Evolutionary conservation across 2,329 filamentous ascomycete species (phyloP).

Genomic region (Neonectria ditissima): DNA sequence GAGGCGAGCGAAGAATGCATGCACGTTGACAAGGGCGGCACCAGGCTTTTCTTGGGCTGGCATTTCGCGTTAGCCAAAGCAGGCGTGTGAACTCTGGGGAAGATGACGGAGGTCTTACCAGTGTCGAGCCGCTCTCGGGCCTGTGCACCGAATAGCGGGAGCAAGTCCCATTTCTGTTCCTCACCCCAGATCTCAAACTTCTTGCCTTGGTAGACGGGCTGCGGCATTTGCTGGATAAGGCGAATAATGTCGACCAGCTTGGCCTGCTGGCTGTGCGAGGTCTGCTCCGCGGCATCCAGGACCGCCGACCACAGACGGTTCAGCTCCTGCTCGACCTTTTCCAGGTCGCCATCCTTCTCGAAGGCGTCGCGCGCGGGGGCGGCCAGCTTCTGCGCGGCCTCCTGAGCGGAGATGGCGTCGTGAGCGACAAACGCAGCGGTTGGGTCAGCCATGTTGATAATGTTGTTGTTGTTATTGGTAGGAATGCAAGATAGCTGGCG

Average conservation of each 20-base stretch:
- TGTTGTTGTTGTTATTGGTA: slow-evolving; percentile 16
- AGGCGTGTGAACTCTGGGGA: neutral
- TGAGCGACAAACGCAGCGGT: slow-evolving; percentile 17
- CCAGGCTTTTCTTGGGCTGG: slow-evolving; percentile 31
- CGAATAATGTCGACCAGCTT: slow-evolving; percentile 38
- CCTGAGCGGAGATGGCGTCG: slow-evolving; percentile 18
- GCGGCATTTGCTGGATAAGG: slow-evolving; percentile 31
- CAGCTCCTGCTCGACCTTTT: slow-evolving; percentile 30
- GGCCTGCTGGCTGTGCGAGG: slow-evolving; percentile 35
- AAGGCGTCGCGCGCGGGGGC: slow-evolving; percentile 25
- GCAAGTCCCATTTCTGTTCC: slow-evolving; percentile 31
- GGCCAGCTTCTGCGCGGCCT: slow-evolving; percentile 30
- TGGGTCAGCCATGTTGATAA: slow-evolving; percentile 30
- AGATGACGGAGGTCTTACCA: slow-evolving; percentile 14
- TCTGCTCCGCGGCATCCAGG: slow-evolving; percentile 36
- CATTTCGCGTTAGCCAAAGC: neutral
- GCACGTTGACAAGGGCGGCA: slow-evolving; percentile 26
- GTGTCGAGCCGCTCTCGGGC: slow-evolving; percentile 35
- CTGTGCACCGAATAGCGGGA: slow-evolving; percentile 34
- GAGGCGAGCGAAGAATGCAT: slow-evolving; percentile 33
- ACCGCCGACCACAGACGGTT: slow-evolving; percentile 29
- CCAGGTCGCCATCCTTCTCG: slow-evolving; percentile 23
- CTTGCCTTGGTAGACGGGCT: slow-evolving; percentile 21
- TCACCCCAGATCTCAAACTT: slow-evolving; percentile 35
- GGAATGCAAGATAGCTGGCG: neutral